Base-by-base conservation (phyloP, 805 yeast genomes). In the Wickerhamomyces queroliae region DNA sequence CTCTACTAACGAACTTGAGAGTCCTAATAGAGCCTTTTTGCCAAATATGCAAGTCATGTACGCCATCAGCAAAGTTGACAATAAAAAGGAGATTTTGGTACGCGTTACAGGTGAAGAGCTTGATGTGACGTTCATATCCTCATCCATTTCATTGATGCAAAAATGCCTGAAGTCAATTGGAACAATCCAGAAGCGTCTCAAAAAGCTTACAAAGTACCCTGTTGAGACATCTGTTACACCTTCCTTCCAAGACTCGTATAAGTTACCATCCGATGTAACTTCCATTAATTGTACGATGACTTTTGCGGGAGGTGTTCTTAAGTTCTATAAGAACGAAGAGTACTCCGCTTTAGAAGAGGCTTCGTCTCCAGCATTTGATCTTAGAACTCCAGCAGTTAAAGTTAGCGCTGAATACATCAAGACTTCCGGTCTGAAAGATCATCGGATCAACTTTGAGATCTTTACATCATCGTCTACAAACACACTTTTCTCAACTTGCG, bases 311-410 rank as follows among this genome's bases (percentile, higher is more conserved):
- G 86, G 91, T 17, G 72, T 70, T 7, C 74, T 84, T 7, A 62
- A 60, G 27, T 52, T 69, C 11, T 61, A 50, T 25, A 57, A 67
- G 0, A 45, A 52, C 38, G 61, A 58, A 8, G 74, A 72, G 34
- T 63, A 70, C 25, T 72, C 63, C 9, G 51, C 64, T 4, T 55
- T 61, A 16, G 63, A 64, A 21, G 57, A 53, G 8, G 26, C 28
- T 5, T 45, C 37, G 31, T 30, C 52, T 1, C 71, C 87, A 0
- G 71, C 84, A 0, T 64, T 90, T 13, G 72, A 68, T 21, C 60
- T 90, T 20, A 83, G 75, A 38, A 76, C 95, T 0, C 98, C 98
- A 0, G 83, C 86, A 1, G 76, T 90, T 2, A 67, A 67, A 36
- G 67, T 83, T 6, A 69, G 72, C 3, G 49, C 79, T 0, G 76